A percentile compares a stretch with the other conserved stretches of the same genome.
Evolutionary conservation across 2,329 filamentous ascomycete species (phyloP).

Genomic region (Sarocladiaceae sp.): DNA sequence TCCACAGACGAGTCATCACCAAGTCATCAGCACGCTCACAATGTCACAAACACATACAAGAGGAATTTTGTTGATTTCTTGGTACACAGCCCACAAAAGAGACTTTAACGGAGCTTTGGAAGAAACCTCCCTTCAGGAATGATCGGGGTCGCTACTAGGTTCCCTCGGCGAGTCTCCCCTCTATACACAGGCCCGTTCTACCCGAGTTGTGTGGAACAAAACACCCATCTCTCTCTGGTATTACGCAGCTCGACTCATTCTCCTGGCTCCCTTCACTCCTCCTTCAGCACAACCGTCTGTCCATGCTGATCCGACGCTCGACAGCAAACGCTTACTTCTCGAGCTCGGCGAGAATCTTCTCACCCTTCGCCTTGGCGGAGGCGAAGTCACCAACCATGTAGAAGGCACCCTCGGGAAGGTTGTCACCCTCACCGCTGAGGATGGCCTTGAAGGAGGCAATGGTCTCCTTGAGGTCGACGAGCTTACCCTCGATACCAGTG

Average conservation of each 20-base stretch:
- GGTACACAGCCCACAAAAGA: conserved; percentile 58
- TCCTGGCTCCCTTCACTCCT: conserved; percentile 3
- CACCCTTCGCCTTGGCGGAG: conserved; percentile 90
- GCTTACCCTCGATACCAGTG: conserved; percentile 90
- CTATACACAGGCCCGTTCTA: conserved; percentile 45
- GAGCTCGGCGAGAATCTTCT: conserved; percentile 98
- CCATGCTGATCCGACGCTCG: neutral
- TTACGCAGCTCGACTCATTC: conserved; percentile 23
- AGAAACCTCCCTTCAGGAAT: conserved; percentile 36
- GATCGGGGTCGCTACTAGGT: conserved; percentile 5
- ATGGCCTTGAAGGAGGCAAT: conserved; percentile 97
- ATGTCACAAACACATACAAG: conserved; percentile 22
- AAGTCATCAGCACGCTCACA: neutral
- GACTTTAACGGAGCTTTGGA: conserved; percentile 48
- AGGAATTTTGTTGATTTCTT: conserved; percentile 47
- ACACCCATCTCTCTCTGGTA: conserved; percentile 25
- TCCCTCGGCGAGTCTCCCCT: conserved; percentile 34
- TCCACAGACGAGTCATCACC: too few relatives aligned
- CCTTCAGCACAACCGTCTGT: neutral
- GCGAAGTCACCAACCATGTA: conserved; percentile 99
- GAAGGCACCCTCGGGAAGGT: conserved; percentile 87
- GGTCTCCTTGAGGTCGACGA: conserved; percentile 98
- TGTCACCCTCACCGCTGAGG: conserved; percentile 88
- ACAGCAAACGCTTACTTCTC: conserved; percentile 45
- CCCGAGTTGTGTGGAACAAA: too few relatives aligned